Evolutionary conservation across 495 filamentous ascomycete genomes (phyloP), one percentile per base, ranked within the genome.

Genomic region (Penicillium crystallinum): DNA sequence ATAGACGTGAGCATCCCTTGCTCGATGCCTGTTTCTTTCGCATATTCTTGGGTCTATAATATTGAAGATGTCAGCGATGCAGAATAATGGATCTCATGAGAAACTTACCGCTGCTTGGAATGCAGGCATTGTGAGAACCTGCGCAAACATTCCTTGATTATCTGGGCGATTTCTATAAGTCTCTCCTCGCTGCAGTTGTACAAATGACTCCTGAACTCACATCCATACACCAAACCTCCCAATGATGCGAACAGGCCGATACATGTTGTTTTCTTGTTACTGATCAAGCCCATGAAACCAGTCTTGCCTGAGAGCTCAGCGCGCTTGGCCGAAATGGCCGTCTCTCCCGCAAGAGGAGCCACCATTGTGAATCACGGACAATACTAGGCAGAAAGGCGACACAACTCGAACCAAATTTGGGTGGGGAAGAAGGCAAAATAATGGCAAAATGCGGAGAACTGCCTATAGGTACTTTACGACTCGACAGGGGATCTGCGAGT

Each of bases 1-100:
- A 92, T 90, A 1, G 88, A 78, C 1, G 86, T 88, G 31, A 90
- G 64, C 80, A 85, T 74, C 2, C 84, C 86, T 31, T 69, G 81
- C 3, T 62, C 60, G 17, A 84, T 72, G 23, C 86, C 80, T 10
- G 81, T 59, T 49, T 68, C 18, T 46, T 69, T 45, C 54, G 75
- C 56, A 59, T 77, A 66, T 33, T 54, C 53, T 23, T 68, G 49
- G 3, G 65, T 68, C 64, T 67, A 17, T 34, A 6, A 0, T 6
- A n/a, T 19, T 8, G 19, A 23, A 7, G 4, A 1, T 29, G 18
- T 57, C 8, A 57, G 31, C 14, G 14, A 7, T 10, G 31, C 14
- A 47, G 40, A 6, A 11, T 10, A 17, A 6, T 9, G 18, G 4
- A 25, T 22, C 1, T 8, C 8, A 18, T 17, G 11, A 15, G 15